Percentiles rank a stretch among this genome's conserved stretches.
These are phyloP conservation scores for Prunus fruticosa DNA, from an alignment of 306 rosid species.

Conservation along the genomic window DNA sequence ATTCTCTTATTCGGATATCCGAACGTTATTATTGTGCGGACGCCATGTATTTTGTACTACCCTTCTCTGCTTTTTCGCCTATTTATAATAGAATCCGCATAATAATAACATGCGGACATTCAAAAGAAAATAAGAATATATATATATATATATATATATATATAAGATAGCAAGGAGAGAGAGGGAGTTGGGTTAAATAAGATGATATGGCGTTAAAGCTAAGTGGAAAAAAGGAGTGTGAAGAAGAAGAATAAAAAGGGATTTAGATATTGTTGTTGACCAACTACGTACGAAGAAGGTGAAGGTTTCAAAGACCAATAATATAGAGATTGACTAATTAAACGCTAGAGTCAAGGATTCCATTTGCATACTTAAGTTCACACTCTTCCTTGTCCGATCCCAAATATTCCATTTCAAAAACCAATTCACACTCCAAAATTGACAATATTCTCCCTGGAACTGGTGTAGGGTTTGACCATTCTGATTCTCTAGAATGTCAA, in stretches of 20 bases:
- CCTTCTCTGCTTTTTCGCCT: too few relatives aligned
- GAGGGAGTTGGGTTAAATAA: neutral
- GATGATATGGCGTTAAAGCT: neutral
- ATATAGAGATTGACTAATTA: neutral
- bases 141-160: too few relatives aligned
- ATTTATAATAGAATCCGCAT: too few relatives aligned
- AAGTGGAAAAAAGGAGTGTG: neutral
- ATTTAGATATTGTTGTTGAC: neutral
- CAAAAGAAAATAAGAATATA: too few relatives aligned
- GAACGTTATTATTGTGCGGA: too few relatives aligned
- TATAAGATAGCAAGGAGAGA: neutral
- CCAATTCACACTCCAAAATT: constrained; percentile 23
- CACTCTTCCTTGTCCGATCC: neutral
- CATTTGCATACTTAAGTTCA: constrained; percentile 32
- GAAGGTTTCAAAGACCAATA: neutral
- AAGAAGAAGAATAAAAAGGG: neutral
- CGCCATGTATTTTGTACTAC: too few relatives aligned
- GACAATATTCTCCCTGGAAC: neutral
- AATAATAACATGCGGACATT: too few relatives aligned
- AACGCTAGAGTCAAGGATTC: constrained; percentile 42
- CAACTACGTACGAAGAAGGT: neutral
- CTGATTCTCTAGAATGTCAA: neutral
- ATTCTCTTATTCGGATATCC: too few relatives aligned
- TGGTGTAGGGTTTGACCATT: neutral
- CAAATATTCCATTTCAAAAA: constrained; percentile 26